Percentiles rank a stretch among this genome's conserved stretches.
These are phyloP conservation scores for Colletotrichum orchidophilum DNA, from an alignment of 2,329 filamentous ascomycete genomes.

Conservation along the genomic window DNA sequence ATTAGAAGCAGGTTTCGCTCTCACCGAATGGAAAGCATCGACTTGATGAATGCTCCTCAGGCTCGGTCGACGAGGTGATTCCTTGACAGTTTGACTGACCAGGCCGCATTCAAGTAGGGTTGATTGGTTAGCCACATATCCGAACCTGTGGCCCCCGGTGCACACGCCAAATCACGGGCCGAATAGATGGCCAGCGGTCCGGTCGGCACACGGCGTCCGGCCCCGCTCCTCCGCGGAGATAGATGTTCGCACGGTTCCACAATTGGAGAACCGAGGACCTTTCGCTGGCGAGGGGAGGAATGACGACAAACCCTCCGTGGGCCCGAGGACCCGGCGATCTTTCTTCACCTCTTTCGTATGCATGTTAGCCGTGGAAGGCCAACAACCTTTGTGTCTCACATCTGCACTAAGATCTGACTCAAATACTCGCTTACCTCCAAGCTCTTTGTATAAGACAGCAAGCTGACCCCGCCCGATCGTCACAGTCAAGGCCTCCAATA, in stretches of 20 bases:
- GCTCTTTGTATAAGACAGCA: not conserved
- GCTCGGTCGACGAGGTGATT: no score
- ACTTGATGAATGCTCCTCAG: no score
- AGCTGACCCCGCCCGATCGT: not conserved
- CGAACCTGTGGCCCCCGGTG: no score
- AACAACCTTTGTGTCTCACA: not conserved
- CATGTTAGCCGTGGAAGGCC: slow-evolving; percentile 5
- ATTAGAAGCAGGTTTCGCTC: no score
- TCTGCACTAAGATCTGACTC: not conserved
- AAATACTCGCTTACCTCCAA: not conserved
- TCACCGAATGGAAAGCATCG: no score
- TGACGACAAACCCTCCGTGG: not conserved
- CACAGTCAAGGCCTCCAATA: not conserved
- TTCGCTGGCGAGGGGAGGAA: not conserved
- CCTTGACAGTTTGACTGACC: no score
- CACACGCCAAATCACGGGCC: not conserved
- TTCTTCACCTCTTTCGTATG: not conserved
- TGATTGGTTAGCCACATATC: no score
- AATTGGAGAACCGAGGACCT: not conserved
- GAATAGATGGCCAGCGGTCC: not conserved
- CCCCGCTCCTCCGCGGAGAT: not conserved
- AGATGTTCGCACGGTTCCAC: not conserved
- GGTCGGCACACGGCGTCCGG: not conserved
- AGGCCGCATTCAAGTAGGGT: no score
- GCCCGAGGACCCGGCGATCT: not conserved